Evolutionary conservation across 1,139 yeast species (phyloP).

Genomic region (Pneumocystis canis): DNA sequence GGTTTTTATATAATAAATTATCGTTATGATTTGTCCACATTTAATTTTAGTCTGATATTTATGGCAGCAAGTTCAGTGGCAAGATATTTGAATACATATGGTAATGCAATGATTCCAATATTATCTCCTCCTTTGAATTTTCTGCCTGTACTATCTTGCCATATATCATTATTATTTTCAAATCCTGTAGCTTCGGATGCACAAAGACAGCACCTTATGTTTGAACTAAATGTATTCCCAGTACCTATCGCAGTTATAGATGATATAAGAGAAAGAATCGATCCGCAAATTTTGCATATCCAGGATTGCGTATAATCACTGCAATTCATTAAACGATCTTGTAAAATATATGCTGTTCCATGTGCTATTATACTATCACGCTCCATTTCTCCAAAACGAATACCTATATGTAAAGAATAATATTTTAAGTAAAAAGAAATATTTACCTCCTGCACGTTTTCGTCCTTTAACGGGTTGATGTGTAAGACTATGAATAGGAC

Average conservation of each 20-base stretch:
- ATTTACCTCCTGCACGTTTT: slow-evolving; percentile 86
- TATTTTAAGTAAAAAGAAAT: not conserved
- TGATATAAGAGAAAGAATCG: slow-evolving; percentile 72
- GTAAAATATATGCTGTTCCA: slow-evolving; percentile 91
- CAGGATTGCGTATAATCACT: slow-evolving; percentile 90
- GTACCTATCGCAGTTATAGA: slow-evolving; percentile 80
- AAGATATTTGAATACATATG: slow-evolving; percentile 86
- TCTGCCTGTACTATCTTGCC: slow-evolving; percentile 97
- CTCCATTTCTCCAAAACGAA: slow-evolving; percentile 99
- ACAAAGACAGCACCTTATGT: slow-evolving; percentile 83
- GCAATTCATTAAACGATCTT: slow-evolving; percentile 88
- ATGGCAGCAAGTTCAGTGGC: slow-evolving; percentile 94
- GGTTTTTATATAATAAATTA: not conserved
- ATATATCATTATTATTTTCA: slow-evolving; percentile 47
- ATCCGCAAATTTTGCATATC: slow-evolving; percentile 86
- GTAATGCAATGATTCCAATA: slow-evolving; percentile 89
- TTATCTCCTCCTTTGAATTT: slow-evolving; percentile 82
- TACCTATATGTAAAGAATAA: slow-evolving; percentile 20
- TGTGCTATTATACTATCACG: slow-evolving; percentile 98
- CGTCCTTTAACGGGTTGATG: slow-evolving; percentile 99
- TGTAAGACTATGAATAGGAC: slow-evolving; percentile 90
- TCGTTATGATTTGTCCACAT: not conserved
- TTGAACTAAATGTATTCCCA: slow-evolving; percentile 36
- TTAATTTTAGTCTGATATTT: slow-evolving; percentile 52
- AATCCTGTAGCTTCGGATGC: slow-evolving; percentile 34